Conservation (phyloP, 2,329 filamentous ascomycete genomes). For the Zopfia rhizophila region DNA sequence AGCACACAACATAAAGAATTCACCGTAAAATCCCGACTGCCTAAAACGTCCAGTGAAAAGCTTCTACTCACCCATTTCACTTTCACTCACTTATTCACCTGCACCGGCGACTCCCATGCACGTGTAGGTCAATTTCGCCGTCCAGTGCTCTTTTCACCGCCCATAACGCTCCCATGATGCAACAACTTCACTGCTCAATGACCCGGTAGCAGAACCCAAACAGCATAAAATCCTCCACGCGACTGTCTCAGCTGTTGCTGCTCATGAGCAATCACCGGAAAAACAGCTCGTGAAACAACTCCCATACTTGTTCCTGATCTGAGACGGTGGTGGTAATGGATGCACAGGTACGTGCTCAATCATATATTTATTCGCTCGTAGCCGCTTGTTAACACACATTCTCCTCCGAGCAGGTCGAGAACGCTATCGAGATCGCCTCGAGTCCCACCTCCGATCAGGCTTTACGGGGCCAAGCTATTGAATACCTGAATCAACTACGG, state of each 20-base stretch:
- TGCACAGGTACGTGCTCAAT: constrained; percentile 42
- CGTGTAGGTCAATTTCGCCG: constrained; percentile 18
- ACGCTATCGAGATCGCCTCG: constrained; percentile 94
- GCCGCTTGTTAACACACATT: constrained; percentile 13
- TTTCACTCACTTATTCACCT: constrained; percentile 1
- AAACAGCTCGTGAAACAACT: constrained; percentile 29
- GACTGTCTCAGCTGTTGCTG: constrained; percentile 31
- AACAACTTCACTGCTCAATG: constrained; percentile 42
- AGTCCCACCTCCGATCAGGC: constrained; percentile 77
- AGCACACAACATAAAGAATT: constrained; percentile 17
- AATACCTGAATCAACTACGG: constrained; percentile 81
- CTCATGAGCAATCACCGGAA: constrained; percentile 25
- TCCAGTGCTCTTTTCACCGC: constrained; percentile 49
- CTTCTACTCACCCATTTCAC: not conserved
- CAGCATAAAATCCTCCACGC: constrained; percentile 20
- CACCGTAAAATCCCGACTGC: not conserved
- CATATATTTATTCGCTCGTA: not conserved
- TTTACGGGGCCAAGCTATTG: constrained; percentile 84
- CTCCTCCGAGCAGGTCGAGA: constrained; percentile 74
- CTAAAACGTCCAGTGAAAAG: not conserved
- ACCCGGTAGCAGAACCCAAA: constrained; percentile 47
- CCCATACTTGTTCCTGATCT: constrained; percentile 25
- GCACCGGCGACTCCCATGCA: too few relatives aligned
- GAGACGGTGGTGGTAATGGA: constrained; percentile 50
- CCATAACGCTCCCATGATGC: constrained; percentile 47